Conservation (phyloP, 371 early-diverging fungal species). For the Mucor plumbeus region DNA sequence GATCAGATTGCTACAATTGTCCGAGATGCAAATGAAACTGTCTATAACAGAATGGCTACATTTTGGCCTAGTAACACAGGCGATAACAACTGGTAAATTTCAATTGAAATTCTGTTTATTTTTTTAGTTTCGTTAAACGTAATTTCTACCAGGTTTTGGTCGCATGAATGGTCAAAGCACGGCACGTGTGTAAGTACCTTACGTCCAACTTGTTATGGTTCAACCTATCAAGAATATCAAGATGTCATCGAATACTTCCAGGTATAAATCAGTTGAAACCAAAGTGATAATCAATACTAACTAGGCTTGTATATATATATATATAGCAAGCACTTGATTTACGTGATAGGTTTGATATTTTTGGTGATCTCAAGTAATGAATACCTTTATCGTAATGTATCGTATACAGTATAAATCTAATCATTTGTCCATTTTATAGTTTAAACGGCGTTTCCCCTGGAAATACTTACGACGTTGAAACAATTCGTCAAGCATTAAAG, state of each 20-base stretch:
- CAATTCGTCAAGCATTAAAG: slow-evolving; percentile 41
- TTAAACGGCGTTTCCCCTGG: slow-evolving; percentile 53
- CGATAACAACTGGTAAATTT: slow-evolving; percentile 33
- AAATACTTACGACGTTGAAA: slow-evolving; percentile 33
- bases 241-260: slow-evolving; percentile 55
- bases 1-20: slow-evolving; percentile 56
- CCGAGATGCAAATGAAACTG: slow-evolving; percentile 30
- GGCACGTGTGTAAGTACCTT: slow-evolving; percentile 61
- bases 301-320: too few species aligned
- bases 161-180: slow-evolving; percentile 64
- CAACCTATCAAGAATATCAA: slow-evolving; percentile 41
- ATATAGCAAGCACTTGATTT: slow-evolving; percentile 44
- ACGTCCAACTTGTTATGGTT: slow-evolving; percentile 50
- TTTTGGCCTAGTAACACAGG: slow-evolving; percentile 81
- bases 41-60: slow-evolving; percentile 63
- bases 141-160: slow-evolving; percentile 46
- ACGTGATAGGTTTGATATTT: slow-evolving; percentile 50
- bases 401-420: background rate
- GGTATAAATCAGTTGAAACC: slow-evolving; percentile 19
- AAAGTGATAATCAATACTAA: too few species aligned
- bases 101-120: too few species aligned
- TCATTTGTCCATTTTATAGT: slow-evolving; percentile 19
- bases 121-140: background rate
- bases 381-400: too few species aligned
- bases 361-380: slow-evolving; percentile 45